Percentiles rank a stretch among this genome's conserved stretches.
phyloP scores from a whole-genome alignment of 1,284 basidiomycete species.

The Kwoniella shivajii region DNA sequence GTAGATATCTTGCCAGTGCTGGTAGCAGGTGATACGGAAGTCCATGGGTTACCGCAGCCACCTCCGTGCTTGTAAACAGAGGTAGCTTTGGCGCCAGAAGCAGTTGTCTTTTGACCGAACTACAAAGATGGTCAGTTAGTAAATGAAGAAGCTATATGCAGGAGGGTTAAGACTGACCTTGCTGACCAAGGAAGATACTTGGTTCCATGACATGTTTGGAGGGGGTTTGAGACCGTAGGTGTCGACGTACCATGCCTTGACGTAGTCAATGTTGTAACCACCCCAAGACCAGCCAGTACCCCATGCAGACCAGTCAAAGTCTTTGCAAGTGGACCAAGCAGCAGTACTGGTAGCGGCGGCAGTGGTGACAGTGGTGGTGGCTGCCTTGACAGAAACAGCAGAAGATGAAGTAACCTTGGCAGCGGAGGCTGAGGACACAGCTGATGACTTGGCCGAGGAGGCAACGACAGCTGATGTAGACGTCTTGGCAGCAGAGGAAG shows the following conservation, averaged over 20 bases:
- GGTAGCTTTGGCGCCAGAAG: conserved; percentile 16
- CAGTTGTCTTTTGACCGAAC: conserved; percentile 21
- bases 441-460: conserved; percentile 10
- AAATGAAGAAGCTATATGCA: background rate
- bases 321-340: conserved; percentile 16
- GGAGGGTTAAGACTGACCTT: background rate
- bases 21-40: conserved; percentile 6
- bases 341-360: conserved; percentile 9
- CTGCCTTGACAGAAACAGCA: conserved; percentile 9
- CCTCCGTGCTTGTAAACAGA: conserved; percentile 19
- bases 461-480: conserved; percentile 5
- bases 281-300: conserved; percentile 24
- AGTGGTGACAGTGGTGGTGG: conserved; percentile 5
- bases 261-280: conserved; percentile 23
- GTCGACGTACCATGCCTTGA: conserved; percentile 28
- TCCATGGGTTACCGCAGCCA: conserved; percentile 32
- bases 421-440: conserved; percentile 9
- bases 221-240: conserved; percentile 26
- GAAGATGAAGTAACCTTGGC: conserved; percentile 14
- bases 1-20: conserved; percentile 11
- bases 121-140: background rate
- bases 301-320: conserved; percentile 19
- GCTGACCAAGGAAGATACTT: conserved; percentile 23
- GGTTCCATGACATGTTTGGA: conserved; percentile 23
- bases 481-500: conserved; percentile 7